These are phyloP conservation scores for Chimonanthus salicifolius DNA, from an alignment of 164 flowering plant species.

Conservation along the genomic window DNA sequence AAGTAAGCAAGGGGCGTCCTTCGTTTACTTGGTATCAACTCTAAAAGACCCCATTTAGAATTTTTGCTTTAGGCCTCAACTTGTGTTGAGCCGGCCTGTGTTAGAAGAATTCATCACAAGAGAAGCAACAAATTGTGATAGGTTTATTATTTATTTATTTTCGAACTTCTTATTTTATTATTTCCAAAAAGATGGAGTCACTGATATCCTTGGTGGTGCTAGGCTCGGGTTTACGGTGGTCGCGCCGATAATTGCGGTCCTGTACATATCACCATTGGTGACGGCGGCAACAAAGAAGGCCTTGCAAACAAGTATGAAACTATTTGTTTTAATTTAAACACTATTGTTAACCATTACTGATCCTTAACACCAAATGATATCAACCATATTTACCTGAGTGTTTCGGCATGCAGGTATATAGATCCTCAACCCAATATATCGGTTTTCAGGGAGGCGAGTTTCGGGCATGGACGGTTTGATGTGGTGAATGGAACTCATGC, in stretches of 20 bases:
- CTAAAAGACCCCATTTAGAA: no score
- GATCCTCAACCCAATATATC: conserved; percentile 55
- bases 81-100: no score
- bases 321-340: neutral
- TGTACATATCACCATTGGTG: conserved; percentile 17
- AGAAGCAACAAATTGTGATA: no score
- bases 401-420: conserved; percentile 27
- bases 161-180: no score
- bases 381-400: neutral
- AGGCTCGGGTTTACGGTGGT: conserved; percentile 8
- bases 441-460: conserved; percentile 73
- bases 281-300: conserved; percentile 22
- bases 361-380: neutral
- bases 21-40: no score
- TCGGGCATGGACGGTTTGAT: conserved; percentile 64
- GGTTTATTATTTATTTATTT: no score
- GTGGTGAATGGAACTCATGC: conserved; percentile 60
- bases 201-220: neutral
- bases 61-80: no score
- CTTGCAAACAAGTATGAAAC: conserved; percentile 14
- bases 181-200: no score
- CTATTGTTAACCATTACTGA: neutral
- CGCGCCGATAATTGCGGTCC: conserved; percentile 8
- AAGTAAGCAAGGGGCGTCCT: no score
- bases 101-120: no score